Evolutionary conservation across 2,329 filamentous ascomycete genomes (phyloP), one percentile per base, ranked within the genome.

Genomic region (Xylariaceae sp.): DNA sequence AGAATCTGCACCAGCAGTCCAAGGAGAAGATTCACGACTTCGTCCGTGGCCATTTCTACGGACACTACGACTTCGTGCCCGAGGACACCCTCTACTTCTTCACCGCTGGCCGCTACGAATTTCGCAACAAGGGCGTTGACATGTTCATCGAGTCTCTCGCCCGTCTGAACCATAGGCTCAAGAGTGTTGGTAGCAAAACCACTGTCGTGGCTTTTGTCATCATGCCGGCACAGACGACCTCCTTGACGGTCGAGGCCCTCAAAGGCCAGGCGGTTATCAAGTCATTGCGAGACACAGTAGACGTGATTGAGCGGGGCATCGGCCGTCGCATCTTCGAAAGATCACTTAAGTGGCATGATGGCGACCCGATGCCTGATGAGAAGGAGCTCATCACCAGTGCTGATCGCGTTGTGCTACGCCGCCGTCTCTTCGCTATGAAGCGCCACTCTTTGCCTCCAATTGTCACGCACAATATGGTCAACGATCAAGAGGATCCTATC

Each of bases 21-120:
- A 97, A 97, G 77, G 89, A 96, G 73, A 96, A 96, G 79, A 97
- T 99, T 64, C 90, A 96, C 67, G 94, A 97, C 71, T 99, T 99
- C 68, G 91, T 97, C 17, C 89, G 94, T 45, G 94, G 94, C 11
- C 94, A 99, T 70, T 99, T 99, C 73, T 97, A 97, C 68, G 94
- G 94, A 11, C 92, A 97, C 74, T 95, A 96, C 69, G 92, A 99
- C 68, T 97, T 97, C 61, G 90, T 97, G 56, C 86, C 91, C 13
- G 92, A 97, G 55, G 96, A 97, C 72, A 99, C 94, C 0, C 82
- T 99, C 34, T 99, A 97, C 74, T 88, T 97, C 74, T 99, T 99
- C 78, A 99, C 92, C 3, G 89, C 94, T 6, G 94, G 94, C 54
- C 88, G 94, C 57, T 99, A 99, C 67, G 94, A 99, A 72, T 99